A percentile compares a stretch with the other conserved stretches of the same genome.
Conservation (phyloP, 2,329 filamentous ascomycete genomes). For the Fusarium fracticaudum region DNA sequence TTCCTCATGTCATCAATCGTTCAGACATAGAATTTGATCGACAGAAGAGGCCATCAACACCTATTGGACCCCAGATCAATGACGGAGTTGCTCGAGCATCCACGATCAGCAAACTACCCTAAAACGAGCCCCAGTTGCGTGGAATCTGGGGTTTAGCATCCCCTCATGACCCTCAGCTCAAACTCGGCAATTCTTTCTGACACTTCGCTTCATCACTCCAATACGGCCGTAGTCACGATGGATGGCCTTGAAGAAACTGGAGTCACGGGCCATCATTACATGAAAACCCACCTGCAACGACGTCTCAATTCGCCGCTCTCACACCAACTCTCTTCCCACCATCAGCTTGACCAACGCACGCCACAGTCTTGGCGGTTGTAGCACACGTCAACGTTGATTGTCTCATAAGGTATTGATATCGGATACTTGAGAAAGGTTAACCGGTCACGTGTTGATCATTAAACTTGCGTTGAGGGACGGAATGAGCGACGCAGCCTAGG, state of each 20-base stretch:
- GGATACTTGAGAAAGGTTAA: not conserved
- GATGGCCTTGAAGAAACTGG: not conserved
- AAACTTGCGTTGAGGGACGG: not conserved
- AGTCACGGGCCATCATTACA: not conserved
- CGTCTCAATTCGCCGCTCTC: constrained; percentile 15
- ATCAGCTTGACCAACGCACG: constrained; percentile 3
- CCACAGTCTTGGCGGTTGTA: constrained; percentile 11
- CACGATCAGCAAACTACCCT: constrained; percentile 15
- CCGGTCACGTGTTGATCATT: constrained; percentile 26
- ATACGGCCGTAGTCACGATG: not conserved
- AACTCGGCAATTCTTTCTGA: not conserved
- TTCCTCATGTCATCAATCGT: not conserved
- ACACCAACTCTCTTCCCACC: constrained; percentile 5
- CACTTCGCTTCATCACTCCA: not conserved
- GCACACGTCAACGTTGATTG: constrained; percentile 3
- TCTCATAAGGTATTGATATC: not conserved
- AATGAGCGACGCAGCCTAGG: constrained; percentile 22
- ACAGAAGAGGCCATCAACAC: not conserved
- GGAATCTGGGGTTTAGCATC: constrained; percentile 18
- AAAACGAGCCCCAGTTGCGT: constrained; percentile 4
- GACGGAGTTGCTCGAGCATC: constrained; percentile 9
- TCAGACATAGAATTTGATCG: not conserved
- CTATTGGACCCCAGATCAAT: not conserved
- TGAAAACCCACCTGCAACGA: not conserved
- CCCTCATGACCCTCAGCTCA: not conserved